A percentile compares a stretch with the other conserved stretches of the same genome.
phyloP scores from a whole-genome alignment of 768 basidiomycete genomes.

The Xerocomus brunneocitrinus region DNA sequence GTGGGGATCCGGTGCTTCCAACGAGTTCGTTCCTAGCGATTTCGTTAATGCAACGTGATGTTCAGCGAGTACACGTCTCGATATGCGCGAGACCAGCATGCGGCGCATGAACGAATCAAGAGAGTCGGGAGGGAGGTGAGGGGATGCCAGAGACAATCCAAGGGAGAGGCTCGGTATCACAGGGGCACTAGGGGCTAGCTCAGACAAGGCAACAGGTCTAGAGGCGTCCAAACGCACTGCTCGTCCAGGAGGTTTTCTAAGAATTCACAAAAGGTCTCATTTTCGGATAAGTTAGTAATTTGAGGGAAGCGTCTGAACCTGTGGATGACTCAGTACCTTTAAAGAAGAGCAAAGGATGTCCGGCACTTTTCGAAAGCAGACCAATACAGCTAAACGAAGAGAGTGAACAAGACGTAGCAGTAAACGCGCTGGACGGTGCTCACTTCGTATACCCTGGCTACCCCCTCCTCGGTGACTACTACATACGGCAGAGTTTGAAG shows the following conservation, averaged over 20 bases:
- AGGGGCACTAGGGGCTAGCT: constrained; percentile 47
- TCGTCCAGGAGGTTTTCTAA: constrained; percentile 58
- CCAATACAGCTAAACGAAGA: constrained; percentile 65
- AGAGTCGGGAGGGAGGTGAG: constrained; percentile 68
- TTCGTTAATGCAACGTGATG: constrained; percentile 83
- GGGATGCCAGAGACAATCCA: constrained; percentile 81
- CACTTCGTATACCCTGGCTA: constrained; percentile 82
- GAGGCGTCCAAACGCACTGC: constrained; percentile 52
- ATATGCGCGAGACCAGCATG: constrained; percentile 89
- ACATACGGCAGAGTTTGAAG: constrained; percentile 82
- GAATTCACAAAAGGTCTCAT: constrained; percentile 75
- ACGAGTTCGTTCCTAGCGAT: constrained; percentile 36
- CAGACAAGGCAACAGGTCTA: neutral
- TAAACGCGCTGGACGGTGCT: constrained; percentile 22
- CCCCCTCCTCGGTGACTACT: constrained; percentile 80
- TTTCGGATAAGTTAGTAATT: constrained; percentile 68
- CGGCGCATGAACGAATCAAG: constrained; percentile 86
- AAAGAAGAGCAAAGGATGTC: neutral
- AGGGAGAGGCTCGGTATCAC: constrained; percentile 81
- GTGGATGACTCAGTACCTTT: constrained; percentile 15
- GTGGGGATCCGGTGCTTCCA: constrained; percentile 47
- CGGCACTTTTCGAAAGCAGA: constrained; percentile 77
- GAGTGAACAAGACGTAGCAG: constrained; percentile 1
- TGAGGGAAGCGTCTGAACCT: constrained; percentile 73
- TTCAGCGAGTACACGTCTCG: constrained; percentile 81